phyloP scores from a whole-genome alignment of 2,329 filamentous ascomycete species.

The Paracoccidioides brasiliensis region DNA sequence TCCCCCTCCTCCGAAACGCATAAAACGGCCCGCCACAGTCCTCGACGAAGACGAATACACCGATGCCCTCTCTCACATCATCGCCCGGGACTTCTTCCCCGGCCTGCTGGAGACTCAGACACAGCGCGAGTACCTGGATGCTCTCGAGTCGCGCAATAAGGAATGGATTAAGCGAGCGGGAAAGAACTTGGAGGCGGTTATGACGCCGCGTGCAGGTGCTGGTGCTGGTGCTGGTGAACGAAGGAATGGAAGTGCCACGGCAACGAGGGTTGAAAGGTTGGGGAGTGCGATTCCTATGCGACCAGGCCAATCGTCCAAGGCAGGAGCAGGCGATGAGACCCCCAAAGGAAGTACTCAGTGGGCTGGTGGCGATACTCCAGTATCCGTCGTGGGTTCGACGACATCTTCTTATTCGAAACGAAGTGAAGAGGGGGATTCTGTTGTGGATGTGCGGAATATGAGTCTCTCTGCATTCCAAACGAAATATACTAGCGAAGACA shows the following conservation, averaged over 20 bases:
- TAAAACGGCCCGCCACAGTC: conserved; percentile 77
- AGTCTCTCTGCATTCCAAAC: conserved; percentile 76
- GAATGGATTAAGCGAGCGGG: conserved; percentile 78
- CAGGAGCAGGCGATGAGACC: conserved; percentile 36
- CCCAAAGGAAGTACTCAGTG: conserved; percentile 45
- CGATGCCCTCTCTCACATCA: conserved; percentile 80
- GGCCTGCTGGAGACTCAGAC: conserved; percentile 74
- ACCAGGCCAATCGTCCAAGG: background rate
- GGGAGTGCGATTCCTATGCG: background rate
- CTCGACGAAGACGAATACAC: conserved; percentile 93
- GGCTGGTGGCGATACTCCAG: conserved; percentile 55
- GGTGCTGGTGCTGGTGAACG: conserved; percentile 20
- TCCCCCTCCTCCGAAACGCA: conserved; percentile 70
- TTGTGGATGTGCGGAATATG: conserved; percentile 58
- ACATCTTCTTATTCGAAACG: conserved; percentile 23
- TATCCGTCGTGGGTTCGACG: conserved; percentile 34
- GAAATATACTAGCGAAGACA: conserved; percentile 94
- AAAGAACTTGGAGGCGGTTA: conserved; percentile 57
- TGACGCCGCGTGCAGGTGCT: conserved; percentile 58
- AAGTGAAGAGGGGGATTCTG: conserved; percentile 24
- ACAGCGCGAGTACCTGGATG: conserved; percentile 85
- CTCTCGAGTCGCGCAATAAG: conserved; percentile 70
- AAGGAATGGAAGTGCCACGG: background rate
- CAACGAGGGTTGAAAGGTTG: background rate
- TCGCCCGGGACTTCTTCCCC: conserved; percentile 92